These are phyloP conservation scores for Penicillium crustosum DNA, from an alignment of 2,329 filamentous ascomycete species.

Conservation along the genomic window DNA sequence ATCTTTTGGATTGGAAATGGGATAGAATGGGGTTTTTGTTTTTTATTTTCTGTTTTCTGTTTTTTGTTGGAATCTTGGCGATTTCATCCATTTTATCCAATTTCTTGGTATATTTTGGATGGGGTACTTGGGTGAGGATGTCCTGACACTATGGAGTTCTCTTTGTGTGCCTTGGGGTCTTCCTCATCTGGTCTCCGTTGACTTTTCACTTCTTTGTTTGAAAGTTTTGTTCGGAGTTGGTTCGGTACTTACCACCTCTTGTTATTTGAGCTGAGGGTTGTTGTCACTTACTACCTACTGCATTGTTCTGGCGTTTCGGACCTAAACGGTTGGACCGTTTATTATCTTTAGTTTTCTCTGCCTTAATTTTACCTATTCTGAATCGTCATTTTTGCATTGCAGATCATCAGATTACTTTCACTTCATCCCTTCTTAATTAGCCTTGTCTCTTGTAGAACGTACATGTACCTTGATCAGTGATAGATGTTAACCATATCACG, in stretches of 20 bases:
- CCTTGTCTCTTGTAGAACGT: not conserved
- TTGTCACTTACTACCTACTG: conserved; percentile 18
- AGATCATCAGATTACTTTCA: not conserved
- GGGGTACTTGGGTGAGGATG: not conserved
- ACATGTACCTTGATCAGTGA: no score
- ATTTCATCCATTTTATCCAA: conserved; percentile 3
- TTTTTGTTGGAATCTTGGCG: conserved; percentile 14
- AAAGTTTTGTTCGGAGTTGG: conserved; percentile 8
- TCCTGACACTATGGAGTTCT: not conserved
- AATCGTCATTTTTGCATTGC: not conserved
- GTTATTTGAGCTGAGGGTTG: conserved; percentile 22
- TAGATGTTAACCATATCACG: not conserved
- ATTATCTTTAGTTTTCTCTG: not conserved
- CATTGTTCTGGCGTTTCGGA: conserved; percentile 33
- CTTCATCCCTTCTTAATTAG: not conserved
- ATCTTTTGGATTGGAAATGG: conserved; percentile 18
- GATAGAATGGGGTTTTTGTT: conserved; percentile 24
- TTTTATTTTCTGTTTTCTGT: no score
- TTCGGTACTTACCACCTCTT: conserved; percentile 11
- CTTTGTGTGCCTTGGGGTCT: not conserved
- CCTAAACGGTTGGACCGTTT: conserved; percentile 10
- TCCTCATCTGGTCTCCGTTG: not conserved
- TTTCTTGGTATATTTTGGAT: conserved; percentile 7
- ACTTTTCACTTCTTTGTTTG: conserved; percentile 6
- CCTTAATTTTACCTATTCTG: not conserved